Evolutionary conservation across 495 filamentous ascomycete genomes (phyloP), one percentile per base, ranked within the genome.

Genomic region (Cercophora newfieldiana): DNA sequence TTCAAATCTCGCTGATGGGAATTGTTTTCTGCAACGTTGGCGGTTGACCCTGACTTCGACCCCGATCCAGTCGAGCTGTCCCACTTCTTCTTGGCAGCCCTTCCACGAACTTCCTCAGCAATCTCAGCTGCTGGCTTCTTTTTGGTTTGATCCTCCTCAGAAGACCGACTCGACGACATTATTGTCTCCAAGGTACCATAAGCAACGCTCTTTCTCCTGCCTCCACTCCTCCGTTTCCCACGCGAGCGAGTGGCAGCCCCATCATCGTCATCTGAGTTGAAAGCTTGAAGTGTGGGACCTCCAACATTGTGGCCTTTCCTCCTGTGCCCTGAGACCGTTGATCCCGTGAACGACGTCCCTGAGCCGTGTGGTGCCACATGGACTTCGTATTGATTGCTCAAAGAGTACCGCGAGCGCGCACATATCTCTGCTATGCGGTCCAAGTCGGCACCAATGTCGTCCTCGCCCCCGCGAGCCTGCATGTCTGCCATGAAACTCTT

Each of bases 401-500:
- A 69, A 53, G 81, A 83, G 70, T 84, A 85, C 48, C 80, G 78
- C 10, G 81, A 84, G 19, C 81, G 76, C 14, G 83, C 84, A 68
- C 83, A 87, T 19, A 87, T 85, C 66, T 87, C 84, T 6, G 84
- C 84, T 63, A 87, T 87, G 8, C 83, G 79, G 60, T 87, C 84
- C 58, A 87, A 71, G 63, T 86, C 84, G 6, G 80, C 75, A 21
- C 71, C 64, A 51, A 83, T 79, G 25, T 79, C 75, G 24, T 70
- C 66, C 28, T 75, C 67, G 28, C 61, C 66, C 7, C 68, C 72
- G 6, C 49, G 68, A 8, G 57, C 57, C 30, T 81, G 71, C 53
- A 85, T 80, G 19, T 83, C 79, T 56, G 80, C 81, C 78, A 86
- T 77, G 60, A 87, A 84, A 68, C 79, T 81, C 67, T 84, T 85